phyloP scores from a whole-genome alignment of 2,329 filamentous ascomycete genomes.

The Aspergillus melleus region DNA sequence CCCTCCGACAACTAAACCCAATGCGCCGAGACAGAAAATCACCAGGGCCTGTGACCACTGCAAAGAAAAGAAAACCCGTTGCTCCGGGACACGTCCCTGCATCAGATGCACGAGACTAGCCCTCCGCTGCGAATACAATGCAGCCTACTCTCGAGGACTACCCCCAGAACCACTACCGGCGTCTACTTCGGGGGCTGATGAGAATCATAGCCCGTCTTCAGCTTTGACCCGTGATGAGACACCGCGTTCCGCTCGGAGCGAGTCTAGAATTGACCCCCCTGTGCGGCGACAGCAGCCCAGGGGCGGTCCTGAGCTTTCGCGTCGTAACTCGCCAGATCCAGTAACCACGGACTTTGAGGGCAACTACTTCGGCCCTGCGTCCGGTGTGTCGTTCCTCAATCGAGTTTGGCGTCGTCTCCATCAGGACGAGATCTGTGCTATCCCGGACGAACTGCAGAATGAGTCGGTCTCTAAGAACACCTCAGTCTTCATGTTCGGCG shows the following conservation, averaged over 20 bases:
- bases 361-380: constrained; percentile 57
- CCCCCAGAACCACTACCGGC: constrained; percentile 35
- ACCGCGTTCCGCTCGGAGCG: constrained; percentile 1
- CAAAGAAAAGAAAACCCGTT: constrained; percentile 41
- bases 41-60: constrained; percentile 41
- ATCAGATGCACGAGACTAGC: constrained; percentile 34
- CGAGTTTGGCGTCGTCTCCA: constrained; percentile 67
- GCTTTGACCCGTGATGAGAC: not conserved
- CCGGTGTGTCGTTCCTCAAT: constrained; percentile 58
- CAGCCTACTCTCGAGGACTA: constrained; percentile 37
- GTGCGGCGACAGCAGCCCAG: constrained; percentile 4
- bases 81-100: constrained; percentile 39
- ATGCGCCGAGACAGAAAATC: constrained; percentile 35
- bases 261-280: not conserved
- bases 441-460: constrained; percentile 29
- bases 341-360: constrained; percentile 53
- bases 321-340: constrained; percentile 46
- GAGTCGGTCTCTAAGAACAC: constrained; percentile 42
- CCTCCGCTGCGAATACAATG: constrained; percentile 36
- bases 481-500: constrained; percentile 51
- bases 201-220: constrained; percentile 7
- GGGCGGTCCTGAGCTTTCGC: constrained; percentile 18
- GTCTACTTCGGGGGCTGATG: constrained; percentile 13
- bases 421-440: constrained; percentile 49
- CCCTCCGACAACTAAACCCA: constrained; percentile 17